Evolutionary conservation across 345 rosid genomes (phyloP), one percentile per base, ranked within the genome.

Genomic region (Iberis pinnata): DNA sequence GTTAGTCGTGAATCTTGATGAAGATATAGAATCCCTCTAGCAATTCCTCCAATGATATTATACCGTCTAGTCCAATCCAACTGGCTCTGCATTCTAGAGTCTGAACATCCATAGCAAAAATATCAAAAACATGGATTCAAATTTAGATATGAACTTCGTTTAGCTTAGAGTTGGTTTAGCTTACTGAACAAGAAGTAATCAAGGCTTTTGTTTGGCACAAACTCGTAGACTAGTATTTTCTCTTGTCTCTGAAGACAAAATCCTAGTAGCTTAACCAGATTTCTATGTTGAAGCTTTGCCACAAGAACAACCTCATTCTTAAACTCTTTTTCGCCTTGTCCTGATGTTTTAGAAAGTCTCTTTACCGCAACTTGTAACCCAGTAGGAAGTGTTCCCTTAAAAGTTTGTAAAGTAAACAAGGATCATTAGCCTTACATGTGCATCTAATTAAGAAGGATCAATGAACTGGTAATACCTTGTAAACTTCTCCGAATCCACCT

Each of bases 401-500:
- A 29, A 17, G 3, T 33, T 35, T 7, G 12, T 43, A 39, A 43
- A n/a, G 0, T 10, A 43, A 43, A 9, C 41, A 22, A 9, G 42
- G n/a, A 8, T 1, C 18, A 24, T 53, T 3, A n/a, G n/a, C n/a
- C n/a, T n/a, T n/a, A n/a, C n/a, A n/a, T 4, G 3, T 33, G n/a
- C 6, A 43, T 13, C 20, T 12, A 61, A 43, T 9, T 20, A 62
- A 3, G 39, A 63, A 45, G 4, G n/a, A 14, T 35, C 9, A 19
- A 27, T 43, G 27, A 51, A 36, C 9, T 35, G 0, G 43, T 18
- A 32, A 10, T 67, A 80, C 88, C 86, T 73, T 71, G 68, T 73
- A 83, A 61, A 86, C 92, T 38, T 59, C 65, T 22, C 88, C 82
- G n/a, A n/a, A n/a, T n/a, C n/a, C n/a, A n/a, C n/a, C n/a, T n/a